Evolutionary conservation across 306 rosid species (phyloP), one percentile per base, ranked within the genome.

Genomic region (Pterocarpus santalinus): DNA sequence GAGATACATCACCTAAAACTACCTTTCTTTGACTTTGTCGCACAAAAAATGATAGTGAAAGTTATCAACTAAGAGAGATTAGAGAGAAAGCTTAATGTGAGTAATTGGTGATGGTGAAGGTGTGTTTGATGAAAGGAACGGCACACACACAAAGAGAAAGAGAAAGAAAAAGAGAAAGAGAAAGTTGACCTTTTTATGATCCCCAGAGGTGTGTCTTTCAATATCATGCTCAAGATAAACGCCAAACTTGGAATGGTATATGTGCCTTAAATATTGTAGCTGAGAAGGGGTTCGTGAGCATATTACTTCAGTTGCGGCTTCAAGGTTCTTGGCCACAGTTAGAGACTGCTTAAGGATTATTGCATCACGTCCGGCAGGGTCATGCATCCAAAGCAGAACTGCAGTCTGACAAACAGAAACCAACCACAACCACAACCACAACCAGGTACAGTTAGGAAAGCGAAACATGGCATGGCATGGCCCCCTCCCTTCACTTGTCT

Each of bases 351-450:
- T 80, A 58, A 92, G 69, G 49, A 90, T 73, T 1, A 78, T 35
- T 5, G 94, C 97, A 72, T 94, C 98, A 1, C 97, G 88, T n/a
- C 86, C 89, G 0, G 91, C 90, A 16, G 97, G 94, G 83, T 92
- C 97, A 67, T 91, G 85, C 79, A 94, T 82, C 98, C 98, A 94
- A 36, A 91, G 93, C 49, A 90, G 61, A 66, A 94, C 75, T 10
- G 97, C 96, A 70, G 55, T 88, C 97, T 94, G 85, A 47, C 12
- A 79, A 79, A 17, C 2, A 66, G 44, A 68, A 60, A 32, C 47
- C 30, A 39, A 16, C 41, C 74, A 73, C 85, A n/a, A 75, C 41
- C 74, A 73, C 85, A n/a, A 75, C 28, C 28, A 22, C 28, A 22
- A 22, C 28, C 28, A 22, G 28, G 16, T 2, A 12, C 38, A 4